Percentiles rank a stretch among this genome's conserved stretches.
Evolutionary conservation across 78 protist species (phyloP).

Genomic region (Dictyostelium citrinum): DNA sequence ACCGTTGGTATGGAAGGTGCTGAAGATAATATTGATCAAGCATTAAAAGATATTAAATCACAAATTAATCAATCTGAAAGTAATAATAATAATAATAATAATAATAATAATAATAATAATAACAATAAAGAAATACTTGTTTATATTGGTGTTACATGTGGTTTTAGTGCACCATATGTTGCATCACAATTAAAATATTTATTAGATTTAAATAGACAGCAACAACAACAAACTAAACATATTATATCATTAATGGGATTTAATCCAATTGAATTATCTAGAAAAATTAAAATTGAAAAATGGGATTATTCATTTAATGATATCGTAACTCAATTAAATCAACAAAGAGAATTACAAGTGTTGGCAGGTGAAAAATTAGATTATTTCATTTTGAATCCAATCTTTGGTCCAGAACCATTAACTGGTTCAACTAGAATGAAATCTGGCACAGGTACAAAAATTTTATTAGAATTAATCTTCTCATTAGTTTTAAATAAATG

Average conservation of each 20-base stretch:
- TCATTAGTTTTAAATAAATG: background rate
- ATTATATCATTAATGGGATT: slow-evolving; percentile 85
- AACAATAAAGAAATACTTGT: background rate
- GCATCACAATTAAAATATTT: slow-evolving; percentile 81
- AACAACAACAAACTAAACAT: background rate
- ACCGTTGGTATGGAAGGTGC: slow-evolving; percentile 84
- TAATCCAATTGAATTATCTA: slow-evolving; percentile 85
- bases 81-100: no score
- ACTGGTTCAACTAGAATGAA: slow-evolving; percentile 95
- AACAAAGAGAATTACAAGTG: background rate
- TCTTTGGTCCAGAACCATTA: slow-evolving; percentile 91
- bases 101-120: no score
- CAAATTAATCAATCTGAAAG: background rate
- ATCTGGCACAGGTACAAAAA: slow-evolving; percentile 86
- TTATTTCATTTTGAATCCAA: slow-evolving; percentile 80
- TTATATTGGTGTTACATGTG: slow-evolving; percentile 93
- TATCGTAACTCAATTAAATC: background rate
- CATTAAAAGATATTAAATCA: slow-evolving; percentile 49
- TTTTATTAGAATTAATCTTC: slow-evolving; percentile 64
- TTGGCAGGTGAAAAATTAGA: background rate
- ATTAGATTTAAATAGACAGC: background rate
- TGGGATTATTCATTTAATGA: slow-evolving; percentile 75
- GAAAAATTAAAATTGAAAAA: slow-evolving; percentile 68
- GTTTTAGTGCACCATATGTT: slow-evolving; percentile 92
- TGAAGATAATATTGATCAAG: slow-evolving; percentile 79